Evolutionary conservation across 768 basidiomycete species (phyloP).

Genomic region (Megacollybia marginata): DNA sequence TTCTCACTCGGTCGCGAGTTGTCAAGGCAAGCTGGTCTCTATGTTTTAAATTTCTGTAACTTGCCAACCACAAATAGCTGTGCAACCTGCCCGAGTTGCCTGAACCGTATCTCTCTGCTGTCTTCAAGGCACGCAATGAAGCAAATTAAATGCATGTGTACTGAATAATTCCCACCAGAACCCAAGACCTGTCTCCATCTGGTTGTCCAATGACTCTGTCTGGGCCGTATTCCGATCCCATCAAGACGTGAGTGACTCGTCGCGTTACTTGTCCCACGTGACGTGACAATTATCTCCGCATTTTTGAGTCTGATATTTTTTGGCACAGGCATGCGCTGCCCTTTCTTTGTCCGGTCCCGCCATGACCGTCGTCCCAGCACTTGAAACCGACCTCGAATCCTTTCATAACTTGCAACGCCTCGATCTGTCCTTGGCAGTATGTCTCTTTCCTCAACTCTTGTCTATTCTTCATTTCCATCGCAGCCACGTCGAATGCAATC

Average conservation of each 20-base stretch:
- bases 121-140: no score
- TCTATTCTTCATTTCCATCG: not conserved
- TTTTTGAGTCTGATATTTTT: constrained; percentile 4
- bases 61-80: constrained; percentile 5
- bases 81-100: constrained; percentile 7
- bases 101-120: not conserved
- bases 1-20: constrained; percentile 45
- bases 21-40: constrained; percentile 37
- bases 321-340: constrained; percentile 45
- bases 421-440: constrained; percentile 10
- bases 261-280: constrained; percentile 8
- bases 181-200: constrained; percentile 34
- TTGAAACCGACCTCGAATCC: constrained; percentile 58
- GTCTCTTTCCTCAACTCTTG: not conserved
- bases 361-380: constrained; percentile 46
- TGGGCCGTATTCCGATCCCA: constrained; percentile 57
- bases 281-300: no score
- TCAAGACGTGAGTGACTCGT: constrained; percentile 43
- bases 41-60: constrained; percentile 4
- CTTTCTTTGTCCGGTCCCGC: constrained; percentile 42
- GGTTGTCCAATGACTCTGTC: constrained; percentile 35
- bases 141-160: not conserved
- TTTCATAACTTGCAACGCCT: constrained; percentile 48
- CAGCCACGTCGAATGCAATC: not conserved
- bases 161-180: constrained; percentile 13